These are phyloP conservation scores for Hypoxylon subgilvum DNA, from an alignment of 495 filamentous ascomycete genomes.

Conservation along the genomic window DNA sequence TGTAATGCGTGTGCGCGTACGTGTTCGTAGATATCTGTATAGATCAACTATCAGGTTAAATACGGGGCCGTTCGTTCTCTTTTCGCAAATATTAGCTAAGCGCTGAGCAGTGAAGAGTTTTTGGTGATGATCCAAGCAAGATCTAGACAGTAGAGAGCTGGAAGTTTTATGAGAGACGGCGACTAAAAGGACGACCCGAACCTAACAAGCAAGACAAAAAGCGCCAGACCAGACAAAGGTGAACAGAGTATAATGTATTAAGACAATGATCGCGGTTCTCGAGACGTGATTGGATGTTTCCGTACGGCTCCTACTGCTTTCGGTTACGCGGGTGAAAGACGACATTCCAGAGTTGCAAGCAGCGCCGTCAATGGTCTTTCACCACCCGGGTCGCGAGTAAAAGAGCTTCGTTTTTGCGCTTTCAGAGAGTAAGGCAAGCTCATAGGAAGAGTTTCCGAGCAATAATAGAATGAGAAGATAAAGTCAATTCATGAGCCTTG, in stretches of 20 bases:
- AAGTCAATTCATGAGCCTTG: too few relatives aligned
- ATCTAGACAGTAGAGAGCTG: background rate
- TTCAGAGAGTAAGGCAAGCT: too few relatives aligned
- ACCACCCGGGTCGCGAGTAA: background rate
- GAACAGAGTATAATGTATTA: background rate
- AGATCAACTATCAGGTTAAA: too few relatives aligned
- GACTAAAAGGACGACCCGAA: conserved; percentile 9
- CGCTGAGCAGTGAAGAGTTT: too few relatives aligned
- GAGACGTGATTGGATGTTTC: conserved; percentile 33
- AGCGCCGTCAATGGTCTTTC: conserved; percentile 4
- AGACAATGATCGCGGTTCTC: conserved; percentile 18
- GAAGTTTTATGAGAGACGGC: conserved; percentile 2
- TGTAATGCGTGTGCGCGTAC: too few relatives aligned
- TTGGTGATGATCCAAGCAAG: background rate
- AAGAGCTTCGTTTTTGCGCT: too few relatives aligned
- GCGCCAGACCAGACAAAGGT: conserved; percentile 20
- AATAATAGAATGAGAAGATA: too few relatives aligned
- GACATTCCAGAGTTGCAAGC: conserved; percentile 34
- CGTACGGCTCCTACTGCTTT: conserved; percentile 35
- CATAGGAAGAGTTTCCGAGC: too few relatives aligned
- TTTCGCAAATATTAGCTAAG: too few relatives aligned
- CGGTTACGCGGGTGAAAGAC: conserved; percentile 15
- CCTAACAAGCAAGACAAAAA: conserved; percentile 1
- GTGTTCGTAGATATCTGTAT: too few relatives aligned
- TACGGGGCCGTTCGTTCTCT: too few relatives aligned